Conservation (phyloP, 345 rosid genomes). For the Trapa incisa region DNA sequence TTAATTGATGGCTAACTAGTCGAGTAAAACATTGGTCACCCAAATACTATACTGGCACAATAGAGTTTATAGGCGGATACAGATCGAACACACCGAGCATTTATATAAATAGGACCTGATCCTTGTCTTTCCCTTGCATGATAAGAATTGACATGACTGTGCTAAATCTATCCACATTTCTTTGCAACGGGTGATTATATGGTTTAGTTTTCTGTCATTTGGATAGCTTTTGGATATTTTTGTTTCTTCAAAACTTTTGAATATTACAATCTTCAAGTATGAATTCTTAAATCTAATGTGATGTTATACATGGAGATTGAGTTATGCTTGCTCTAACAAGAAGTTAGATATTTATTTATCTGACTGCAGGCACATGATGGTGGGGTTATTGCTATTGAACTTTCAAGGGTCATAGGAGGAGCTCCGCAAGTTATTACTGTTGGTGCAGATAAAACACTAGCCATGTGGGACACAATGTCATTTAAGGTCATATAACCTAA, state of each 20-base stretch:
- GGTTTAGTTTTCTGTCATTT: neutral
- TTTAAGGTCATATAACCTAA: constrained; percentile 47
- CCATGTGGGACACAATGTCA: constrained; percentile 97
- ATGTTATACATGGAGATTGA: neutral
- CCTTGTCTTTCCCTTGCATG: neutral
- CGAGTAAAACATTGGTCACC: neutral
- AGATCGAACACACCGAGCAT: neutral
- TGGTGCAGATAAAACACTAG: constrained; percentile 95
- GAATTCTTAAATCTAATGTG: neutral
- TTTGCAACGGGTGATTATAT: neutral
- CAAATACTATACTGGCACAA: neutral
- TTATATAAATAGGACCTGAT: neutral
- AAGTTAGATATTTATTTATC: constrained; percentile 4
- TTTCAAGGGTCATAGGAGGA: constrained; percentile 90
- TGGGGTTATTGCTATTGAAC: constrained; percentile 88
- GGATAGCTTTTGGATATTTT: neutral
- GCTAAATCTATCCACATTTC: neutral
- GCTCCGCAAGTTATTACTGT: constrained; percentile 91
- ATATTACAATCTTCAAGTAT: neutral
- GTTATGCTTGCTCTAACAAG: neutral
- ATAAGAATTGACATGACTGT: neutral
- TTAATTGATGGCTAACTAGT: neutral
- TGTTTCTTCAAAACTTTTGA: neutral
- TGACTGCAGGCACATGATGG: constrained; percentile 88
- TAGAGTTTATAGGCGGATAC: neutral